phyloP scores from a whole-genome alignment of 1,139 yeast species.

The Taphrina confusa region DNA sequence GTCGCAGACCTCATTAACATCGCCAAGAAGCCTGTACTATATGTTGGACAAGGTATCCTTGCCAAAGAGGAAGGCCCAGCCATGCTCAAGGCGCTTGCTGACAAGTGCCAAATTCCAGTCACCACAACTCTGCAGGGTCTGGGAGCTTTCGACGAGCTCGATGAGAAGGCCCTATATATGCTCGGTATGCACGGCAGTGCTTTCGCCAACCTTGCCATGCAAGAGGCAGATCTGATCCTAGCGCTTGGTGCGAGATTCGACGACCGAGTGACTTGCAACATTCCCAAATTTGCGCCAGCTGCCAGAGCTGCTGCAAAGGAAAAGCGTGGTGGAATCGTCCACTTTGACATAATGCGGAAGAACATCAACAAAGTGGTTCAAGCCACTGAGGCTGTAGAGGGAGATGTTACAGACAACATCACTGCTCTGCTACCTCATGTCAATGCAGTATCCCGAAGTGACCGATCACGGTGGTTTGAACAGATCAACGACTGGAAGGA shows the following conservation, averaged over 20 bases:
- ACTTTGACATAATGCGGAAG: conserved; percentile 93
- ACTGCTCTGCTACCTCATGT: conserved; percentile 64
- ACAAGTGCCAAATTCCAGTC: conserved; percentile 89
- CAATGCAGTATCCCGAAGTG: conserved; percentile 44
- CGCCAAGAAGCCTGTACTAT: conserved; percentile 85
- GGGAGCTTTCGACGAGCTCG: conserved; percentile 91
- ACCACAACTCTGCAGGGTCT: conserved; percentile 92
- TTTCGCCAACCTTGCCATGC: conserved; percentile 91
- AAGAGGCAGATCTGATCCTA: conserved; percentile 85
- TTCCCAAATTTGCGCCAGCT: conserved; percentile 86
- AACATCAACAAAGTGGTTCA: conserved; percentile 97
- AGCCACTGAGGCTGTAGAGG: conserved; percentile 95
- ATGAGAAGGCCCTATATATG: conserved; percentile 88
- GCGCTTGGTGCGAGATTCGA: conserved; percentile 97
- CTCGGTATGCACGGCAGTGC: conserved; percentile 98
- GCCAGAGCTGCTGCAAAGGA: conserved; percentile 87
- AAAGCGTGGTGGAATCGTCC: conserved; percentile 91
- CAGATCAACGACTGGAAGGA: conserved; percentile 78
- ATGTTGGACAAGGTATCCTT: conserved; percentile 89
- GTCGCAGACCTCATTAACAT: conserved; percentile 75
- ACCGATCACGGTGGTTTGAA: conserved; percentile 77
- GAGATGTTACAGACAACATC: conserved; percentile 84
- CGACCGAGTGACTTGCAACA: conserved; percentile 92
- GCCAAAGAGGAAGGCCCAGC: conserved; percentile 79
- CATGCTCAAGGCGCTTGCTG: conserved; percentile 77